Conservation (phyloP, 192 early-diverging fungal species). For the Gryganskiella cystojenkinii region DNA sequence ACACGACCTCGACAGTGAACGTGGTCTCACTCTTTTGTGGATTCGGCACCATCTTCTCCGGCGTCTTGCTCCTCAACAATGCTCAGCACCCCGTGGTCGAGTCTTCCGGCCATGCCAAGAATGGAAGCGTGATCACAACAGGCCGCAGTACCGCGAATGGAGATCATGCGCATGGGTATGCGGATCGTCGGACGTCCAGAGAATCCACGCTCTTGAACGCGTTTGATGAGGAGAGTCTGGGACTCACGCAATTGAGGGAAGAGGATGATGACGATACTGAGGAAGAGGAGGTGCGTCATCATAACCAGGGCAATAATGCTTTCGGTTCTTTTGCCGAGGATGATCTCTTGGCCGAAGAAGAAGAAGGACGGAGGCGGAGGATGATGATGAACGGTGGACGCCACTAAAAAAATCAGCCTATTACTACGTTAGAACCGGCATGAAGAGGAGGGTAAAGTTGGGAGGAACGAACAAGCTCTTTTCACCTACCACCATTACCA, state of each 20-base stretch:
- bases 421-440: too few relatives aligned
- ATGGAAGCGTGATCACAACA: slow-evolving; percentile 22
- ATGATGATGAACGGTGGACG: too few relatives aligned
- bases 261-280: slow-evolving; percentile 47
- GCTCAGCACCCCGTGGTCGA: slow-evolving; percentile 40
- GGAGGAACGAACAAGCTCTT: too few relatives aligned
- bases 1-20: slow-evolving; percentile 76
- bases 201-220: slow-evolving; percentile 60
- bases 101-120: slow-evolving; percentile 32
- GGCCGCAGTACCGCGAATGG: slow-evolving; percentile 17
- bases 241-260: slow-evolving; percentile 56
- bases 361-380: too few relatives aligned
- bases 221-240: slow-evolving; percentile 58
- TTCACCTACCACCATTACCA: too few relatives aligned
- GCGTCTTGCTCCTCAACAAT: slow-evolving; percentile 86
- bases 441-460: too few relatives aligned
- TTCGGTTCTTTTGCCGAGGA: too few relatives aligned
- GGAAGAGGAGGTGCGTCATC: slow-evolving; percentile 34
- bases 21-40: slow-evolving; percentile 88
- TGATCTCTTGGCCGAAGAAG: too few relatives aligned
- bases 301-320: too few relatives aligned
- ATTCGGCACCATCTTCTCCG: slow-evolving; percentile 93
- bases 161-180: slow-evolving; percentile 39
- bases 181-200: slow-evolving; percentile 54
- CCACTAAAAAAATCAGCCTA: too few relatives aligned